A percentile compares a stretch with the other conserved stretches of the same genome.
Evolutionary conservation across 2,329 filamentous ascomycete genomes (phyloP).

Genomic region (Alternaria postmessia): DNA sequence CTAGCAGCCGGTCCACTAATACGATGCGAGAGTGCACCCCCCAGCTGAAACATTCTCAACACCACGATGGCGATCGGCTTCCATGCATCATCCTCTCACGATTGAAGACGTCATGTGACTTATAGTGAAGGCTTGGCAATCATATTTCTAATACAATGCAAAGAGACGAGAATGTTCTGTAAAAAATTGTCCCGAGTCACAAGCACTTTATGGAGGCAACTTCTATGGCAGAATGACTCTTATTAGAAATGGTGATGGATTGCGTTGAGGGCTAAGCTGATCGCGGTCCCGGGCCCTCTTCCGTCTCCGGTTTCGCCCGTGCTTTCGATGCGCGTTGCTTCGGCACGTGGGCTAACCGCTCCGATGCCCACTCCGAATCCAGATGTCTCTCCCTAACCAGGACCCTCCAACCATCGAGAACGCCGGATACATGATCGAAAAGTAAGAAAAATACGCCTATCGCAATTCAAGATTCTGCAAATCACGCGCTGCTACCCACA

Average conservation of each 20-base stretch:
- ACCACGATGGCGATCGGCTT: conserved; percentile 33
- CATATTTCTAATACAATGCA: accelerated
- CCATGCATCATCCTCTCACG: conserved; percentile 1
- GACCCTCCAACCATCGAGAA: not conserved
- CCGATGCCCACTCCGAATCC: conserved; percentile 9
- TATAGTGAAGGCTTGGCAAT: not conserved
- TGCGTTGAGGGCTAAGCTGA: conserved; percentile 9
- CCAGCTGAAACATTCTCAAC: conserved; percentile 46
- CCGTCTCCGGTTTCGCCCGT: conserved; percentile 16
- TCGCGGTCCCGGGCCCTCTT: conserved; percentile 12
- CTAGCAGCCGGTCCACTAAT: conserved; percentile 17
- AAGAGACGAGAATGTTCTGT: not conserved
- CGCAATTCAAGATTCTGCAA: not conserved
- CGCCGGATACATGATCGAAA: not conserved
- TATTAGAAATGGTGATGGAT: conserved; percentile 5
- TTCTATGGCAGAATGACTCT: not conserved
- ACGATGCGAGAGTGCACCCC: conserved; percentile 21
- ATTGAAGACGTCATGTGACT: conserved; percentile 13
- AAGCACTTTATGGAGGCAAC: not conserved
- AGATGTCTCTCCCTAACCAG: not conserved
- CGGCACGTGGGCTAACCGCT: conserved; percentile 5
- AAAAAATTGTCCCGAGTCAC: not conserved
- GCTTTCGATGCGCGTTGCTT: conserved; percentile 2
- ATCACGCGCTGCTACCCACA: conserved; percentile 24
- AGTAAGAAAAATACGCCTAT: not conserved